A percentile compares a stretch with the other conserved stretches of the same genome.
These are phyloP conservation scores for Candolleomyces aberdarensis DNA, from an alignment of 768 basidiomycete genomes.

Conservation along the genomic window DNA sequence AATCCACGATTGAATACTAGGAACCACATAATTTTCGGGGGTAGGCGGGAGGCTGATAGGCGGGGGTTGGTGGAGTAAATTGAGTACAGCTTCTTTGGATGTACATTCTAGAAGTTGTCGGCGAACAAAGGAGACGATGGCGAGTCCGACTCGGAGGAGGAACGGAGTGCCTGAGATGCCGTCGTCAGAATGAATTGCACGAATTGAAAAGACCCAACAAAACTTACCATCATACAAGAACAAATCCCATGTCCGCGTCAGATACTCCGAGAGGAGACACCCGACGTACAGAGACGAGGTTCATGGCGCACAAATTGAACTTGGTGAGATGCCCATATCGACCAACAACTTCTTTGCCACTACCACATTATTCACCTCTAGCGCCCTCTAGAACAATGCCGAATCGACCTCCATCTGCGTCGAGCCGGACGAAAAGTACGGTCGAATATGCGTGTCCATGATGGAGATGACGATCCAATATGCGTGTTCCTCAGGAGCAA, in stretches of 20 bases:
- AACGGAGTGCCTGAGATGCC: conserved; percentile 56
- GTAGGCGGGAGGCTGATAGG: conserved; percentile 51
- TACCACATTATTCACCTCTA: conserved; percentile 59
- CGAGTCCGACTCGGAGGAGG: conserved; percentile 71
- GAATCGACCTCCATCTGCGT: conserved; percentile 77
- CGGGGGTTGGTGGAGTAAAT: conserved; percentile 49
- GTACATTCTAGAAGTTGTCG: conserved; percentile 52
- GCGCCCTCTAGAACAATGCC: conserved; percentile 60
- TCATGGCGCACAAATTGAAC: conserved; percentile 63
- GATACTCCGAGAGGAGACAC: conserved; percentile 57
- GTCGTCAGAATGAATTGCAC: not conserved
- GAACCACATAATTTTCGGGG: conserved; percentile 64
- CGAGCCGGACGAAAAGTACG: conserved; percentile 62
- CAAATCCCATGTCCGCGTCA: conserved; percentile 79
- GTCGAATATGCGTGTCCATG: conserved; percentile 81
- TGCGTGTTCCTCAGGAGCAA: conserved; percentile 83
- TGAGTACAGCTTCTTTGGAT: conserved; percentile 43
- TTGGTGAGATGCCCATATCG: conserved; percentile 58
- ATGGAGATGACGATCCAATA: conserved; percentile 89
- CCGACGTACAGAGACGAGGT: conserved; percentile 72
- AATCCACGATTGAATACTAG: too few relatives aligned
- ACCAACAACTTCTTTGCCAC: conserved; percentile 69
- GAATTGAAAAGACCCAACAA: too few relatives aligned
- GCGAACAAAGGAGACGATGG: conserved; percentile 58
- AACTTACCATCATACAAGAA: conserved; percentile 74